These are phyloP conservation scores for Chaetoceros muelleri DNA, from an alignment of 108 stramenopile species.

Conservation along the genomic window DNA sequence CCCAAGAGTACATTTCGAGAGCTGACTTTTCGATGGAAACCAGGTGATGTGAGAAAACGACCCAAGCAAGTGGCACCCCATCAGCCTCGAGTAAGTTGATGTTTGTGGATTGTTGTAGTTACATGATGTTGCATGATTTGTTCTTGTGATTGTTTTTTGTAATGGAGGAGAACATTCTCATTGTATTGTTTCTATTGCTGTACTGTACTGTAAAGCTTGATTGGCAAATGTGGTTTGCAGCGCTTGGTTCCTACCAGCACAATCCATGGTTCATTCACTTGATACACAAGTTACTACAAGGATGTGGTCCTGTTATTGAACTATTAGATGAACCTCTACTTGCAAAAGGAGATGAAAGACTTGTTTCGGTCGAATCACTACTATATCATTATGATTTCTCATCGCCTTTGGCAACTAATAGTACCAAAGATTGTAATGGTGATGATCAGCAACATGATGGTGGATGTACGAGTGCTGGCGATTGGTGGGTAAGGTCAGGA, in stretches of 20 bases:
- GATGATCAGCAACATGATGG: too few species aligned
- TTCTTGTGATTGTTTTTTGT: too few species aligned
- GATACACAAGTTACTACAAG: slow-evolving; percentile 26
- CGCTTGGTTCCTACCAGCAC: slow-evolving; percentile 35
- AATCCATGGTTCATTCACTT: slow-evolving; percentile 49
- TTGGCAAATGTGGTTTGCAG: slow-evolving; percentile 81
- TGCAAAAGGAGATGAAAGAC: slow-evolving; percentile 5
- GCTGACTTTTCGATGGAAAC: slow-evolving; percentile 52
- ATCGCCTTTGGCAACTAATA: too few species aligned
- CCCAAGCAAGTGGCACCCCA: slow-evolving; percentile 48
- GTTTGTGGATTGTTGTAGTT: too few species aligned
- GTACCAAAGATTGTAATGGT: too few species aligned
- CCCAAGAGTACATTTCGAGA: slow-evolving; percentile 34
- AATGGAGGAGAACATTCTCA: too few species aligned
- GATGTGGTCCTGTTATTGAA: slow-evolving; percentile 17
- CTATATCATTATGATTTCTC: slow-evolving; percentile 33
- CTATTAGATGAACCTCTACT: slow-evolving; percentile 19
- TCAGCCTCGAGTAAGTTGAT: slow-evolving; percentile 42
- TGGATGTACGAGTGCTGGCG: too few species aligned
- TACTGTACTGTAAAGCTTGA: too few species aligned
- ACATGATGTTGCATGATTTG: too few species aligned
- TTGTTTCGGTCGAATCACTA: slow-evolving; percentile 13
- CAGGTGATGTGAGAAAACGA: slow-evolving; percentile 14
- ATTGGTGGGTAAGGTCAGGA: too few species aligned
- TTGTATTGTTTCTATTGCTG: too few species aligned